Conservation (phyloP, 106 monocot genomes). For the Acanthochlamys bracteata region DNA sequence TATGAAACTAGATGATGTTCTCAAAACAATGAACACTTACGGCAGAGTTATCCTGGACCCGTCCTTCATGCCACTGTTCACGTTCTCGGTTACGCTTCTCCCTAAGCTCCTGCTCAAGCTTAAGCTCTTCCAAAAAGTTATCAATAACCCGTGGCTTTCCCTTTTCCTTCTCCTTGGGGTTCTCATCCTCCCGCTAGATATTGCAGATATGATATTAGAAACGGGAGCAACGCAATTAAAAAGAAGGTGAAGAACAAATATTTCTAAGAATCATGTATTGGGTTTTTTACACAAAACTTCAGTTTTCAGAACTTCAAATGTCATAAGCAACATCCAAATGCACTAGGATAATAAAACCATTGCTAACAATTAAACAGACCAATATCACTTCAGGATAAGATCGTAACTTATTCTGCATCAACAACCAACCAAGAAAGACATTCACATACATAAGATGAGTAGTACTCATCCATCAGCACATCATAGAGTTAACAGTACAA, state of each 20-base stretch:
- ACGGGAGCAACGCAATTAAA: background rate
- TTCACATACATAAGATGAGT: too few species aligned
- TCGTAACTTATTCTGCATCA: too few species aligned
- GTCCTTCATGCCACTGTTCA: slow-evolving; percentile 67
- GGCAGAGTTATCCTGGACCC: slow-evolving; percentile 37
- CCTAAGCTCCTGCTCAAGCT: slow-evolving; percentile 82
- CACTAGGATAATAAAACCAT: too few species aligned
- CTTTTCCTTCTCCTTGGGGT: slow-evolving; percentile 91
- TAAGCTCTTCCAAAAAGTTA: slow-evolving; percentile 90
- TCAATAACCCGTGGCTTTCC: slow-evolving; percentile 85
- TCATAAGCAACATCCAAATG: too few species aligned
- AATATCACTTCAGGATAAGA: too few species aligned
- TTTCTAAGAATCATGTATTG: too few species aligned
- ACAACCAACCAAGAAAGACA: too few species aligned
- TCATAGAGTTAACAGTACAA: too few species aligned
- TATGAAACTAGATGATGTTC: background rate
- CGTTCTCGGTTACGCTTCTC: slow-evolving; percentile 92
- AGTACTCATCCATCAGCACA: too few species aligned
- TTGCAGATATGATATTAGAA: slow-evolving; percentile 1
- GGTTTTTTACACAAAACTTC: too few species aligned
- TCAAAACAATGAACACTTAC: slow-evolving; percentile 31
- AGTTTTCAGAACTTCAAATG: too few species aligned
- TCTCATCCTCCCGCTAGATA: slow-evolving; percentile 80
- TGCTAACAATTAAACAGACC: too few species aligned
- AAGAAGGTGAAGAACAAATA: background rate